Conservation (phyloP, 345 rosid genomes). For the Heritiera littoralis region DNA sequence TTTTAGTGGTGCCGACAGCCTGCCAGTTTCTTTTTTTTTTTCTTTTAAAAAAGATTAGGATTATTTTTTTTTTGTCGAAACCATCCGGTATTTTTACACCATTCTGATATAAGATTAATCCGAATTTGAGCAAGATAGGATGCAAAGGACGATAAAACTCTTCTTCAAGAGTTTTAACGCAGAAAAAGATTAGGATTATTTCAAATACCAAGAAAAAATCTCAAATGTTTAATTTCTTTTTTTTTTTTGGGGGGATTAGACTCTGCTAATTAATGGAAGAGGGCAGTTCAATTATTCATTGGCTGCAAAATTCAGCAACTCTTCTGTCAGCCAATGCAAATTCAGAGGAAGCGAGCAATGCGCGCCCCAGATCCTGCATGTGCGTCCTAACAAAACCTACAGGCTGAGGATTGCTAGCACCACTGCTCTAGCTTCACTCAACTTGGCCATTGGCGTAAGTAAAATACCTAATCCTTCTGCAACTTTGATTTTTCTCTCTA, state of each 20-base stretch:
- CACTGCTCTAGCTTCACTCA: constrained; percentile 74
- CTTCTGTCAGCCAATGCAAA: constrained; percentile 36
- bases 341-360: constrained; percentile 60
- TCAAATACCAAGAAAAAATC: neutral
- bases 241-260: constrained; percentile 1
- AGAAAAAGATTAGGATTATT: too few relatives aligned
- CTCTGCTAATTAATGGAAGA: constrained; percentile 73
- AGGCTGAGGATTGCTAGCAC: constrained; percentile 73
- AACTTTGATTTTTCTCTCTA: neutral
- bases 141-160: too few relatives aligned
- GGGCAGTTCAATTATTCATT: constrained; percentile 81
- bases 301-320: constrained; percentile 44
- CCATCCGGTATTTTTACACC: too few relatives aligned
- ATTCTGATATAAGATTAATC: too few relatives aligned
- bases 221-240: neutral
- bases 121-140: too few relatives aligned
- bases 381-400: constrained; percentile 58
- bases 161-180: too few relatives aligned
- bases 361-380: constrained; percentile 55
- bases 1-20: too few relatives aligned
- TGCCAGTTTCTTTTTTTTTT: too few relatives aligned
- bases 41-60: too few relatives aligned
- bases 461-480: neutral
- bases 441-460: constrained; percentile 60
- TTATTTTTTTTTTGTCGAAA: too few relatives aligned